These are phyloP conservation scores for Cyberlindnera bimundalis DNA, from an alignment of 805 yeast species.

Conservation along the genomic window DNA sequence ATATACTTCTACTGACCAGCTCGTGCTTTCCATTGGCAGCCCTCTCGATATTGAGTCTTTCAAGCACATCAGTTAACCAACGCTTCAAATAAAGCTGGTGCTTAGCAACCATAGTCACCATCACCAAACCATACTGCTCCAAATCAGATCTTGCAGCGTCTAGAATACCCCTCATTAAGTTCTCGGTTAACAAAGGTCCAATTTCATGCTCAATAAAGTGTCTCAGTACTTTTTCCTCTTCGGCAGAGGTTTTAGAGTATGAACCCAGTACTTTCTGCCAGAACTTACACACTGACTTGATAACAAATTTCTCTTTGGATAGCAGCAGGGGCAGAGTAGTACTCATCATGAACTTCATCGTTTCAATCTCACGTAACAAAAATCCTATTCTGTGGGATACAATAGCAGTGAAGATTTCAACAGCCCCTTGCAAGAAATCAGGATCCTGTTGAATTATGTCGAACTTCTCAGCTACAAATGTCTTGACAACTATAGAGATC, in stretches of 20 bases:
- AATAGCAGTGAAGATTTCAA: constrained; percentile 49
- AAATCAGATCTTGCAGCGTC: constrained; percentile 55
- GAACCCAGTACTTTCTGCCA: constrained; percentile 48
- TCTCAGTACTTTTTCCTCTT: constrained; percentile 34
- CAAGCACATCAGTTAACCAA: constrained; percentile 42
- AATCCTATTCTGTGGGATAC: constrained; percentile 48
- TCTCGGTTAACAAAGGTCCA: constrained; percentile 32
- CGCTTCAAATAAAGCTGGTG: constrained; percentile 44
- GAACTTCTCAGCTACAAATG: constrained; percentile 18
- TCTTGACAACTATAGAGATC: constrained; percentile 16
- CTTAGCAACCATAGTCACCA: constrained; percentile 47
- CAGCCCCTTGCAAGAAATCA: constrained; percentile 50
- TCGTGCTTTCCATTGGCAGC: constrained; percentile 23
- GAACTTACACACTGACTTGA: constrained; percentile 48
- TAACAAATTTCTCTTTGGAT: constrained; percentile 47
- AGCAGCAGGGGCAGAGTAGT: constrained; percentile 31
- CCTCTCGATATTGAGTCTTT: constrained; percentile 30
- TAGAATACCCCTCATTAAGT: constrained; percentile 42
- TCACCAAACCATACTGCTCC: constrained; percentile 51
- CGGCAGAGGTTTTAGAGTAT: constrained; percentile 42
- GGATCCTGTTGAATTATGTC: constrained; percentile 46
- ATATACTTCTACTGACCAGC: constrained; percentile 36
- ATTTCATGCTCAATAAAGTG: constrained; percentile 29
- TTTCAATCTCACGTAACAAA: constrained; percentile 34
- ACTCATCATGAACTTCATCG: constrained; percentile 26